phyloP scores from a whole-genome alignment of 768 basidiomycete genomes.

The Cystobasidium ongulense region DNA sequence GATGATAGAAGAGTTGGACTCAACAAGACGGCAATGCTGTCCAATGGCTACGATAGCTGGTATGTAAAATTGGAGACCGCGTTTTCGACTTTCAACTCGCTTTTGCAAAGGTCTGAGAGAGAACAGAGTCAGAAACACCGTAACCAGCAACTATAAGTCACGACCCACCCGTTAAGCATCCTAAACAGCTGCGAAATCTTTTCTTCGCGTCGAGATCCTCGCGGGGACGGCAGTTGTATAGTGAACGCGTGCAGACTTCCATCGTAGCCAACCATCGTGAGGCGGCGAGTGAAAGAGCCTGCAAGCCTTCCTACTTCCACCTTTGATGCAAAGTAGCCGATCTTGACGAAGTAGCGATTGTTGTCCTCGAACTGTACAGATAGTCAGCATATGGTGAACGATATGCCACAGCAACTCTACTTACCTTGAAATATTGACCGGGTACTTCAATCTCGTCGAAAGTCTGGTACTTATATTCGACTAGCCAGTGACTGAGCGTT shows the following conservation, averaged over 20 bases:
- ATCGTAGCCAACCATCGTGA: constrained; percentile 83
- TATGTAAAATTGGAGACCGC: constrained; percentile 83
- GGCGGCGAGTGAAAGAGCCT: constrained; percentile 77
- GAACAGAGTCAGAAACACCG: not conserved
- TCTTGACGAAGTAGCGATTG: constrained; percentile 79
- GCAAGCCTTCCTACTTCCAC: constrained; percentile 82
- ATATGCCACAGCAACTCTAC: constrained; percentile 28
- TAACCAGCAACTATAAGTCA: not conserved
- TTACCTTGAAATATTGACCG: constrained; percentile 94
- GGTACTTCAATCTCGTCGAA: constrained; percentile 97
- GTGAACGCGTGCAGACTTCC: constrained; percentile 81
- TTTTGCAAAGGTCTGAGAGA: constrained; percentile 63
- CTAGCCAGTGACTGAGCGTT: constrained; percentile 77
- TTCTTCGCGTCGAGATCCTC: constrained; percentile 85
- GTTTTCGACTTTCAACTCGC: constrained; percentile 85
- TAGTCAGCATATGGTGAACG: not conserved
- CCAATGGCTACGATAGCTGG: constrained; percentile 73
- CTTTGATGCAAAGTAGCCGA: constrained; percentile 80
- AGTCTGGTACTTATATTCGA: constrained; percentile 94
- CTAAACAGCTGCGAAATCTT: constrained; percentile 82
- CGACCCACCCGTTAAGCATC: constrained; percentile 76
- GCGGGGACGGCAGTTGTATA: constrained; percentile 76
- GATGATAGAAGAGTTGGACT: constrained; percentile 84
- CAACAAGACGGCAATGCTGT: constrained; percentile 71
- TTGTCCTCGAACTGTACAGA: constrained; percentile 75